A percentile compares a stretch with the other conserved stretches of the same genome.
These are phyloP conservation scores for Geranium rotundifolium DNA, from an alignment of 345 rosid genomes.

Conservation along the genomic window DNA sequence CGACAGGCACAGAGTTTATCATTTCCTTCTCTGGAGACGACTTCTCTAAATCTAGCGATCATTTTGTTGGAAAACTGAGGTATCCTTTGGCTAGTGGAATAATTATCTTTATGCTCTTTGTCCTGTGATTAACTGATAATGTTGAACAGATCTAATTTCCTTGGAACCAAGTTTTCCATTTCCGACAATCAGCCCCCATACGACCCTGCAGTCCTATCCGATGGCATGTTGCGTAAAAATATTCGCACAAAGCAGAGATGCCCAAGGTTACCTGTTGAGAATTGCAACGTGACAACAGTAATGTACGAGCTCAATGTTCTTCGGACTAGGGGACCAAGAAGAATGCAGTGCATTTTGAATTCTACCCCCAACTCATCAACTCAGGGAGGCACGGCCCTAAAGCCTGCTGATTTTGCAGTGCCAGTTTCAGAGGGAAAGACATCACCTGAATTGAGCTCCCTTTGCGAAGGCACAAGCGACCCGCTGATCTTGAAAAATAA, in stretches of 20 bases:
- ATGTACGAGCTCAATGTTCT: constrained; percentile 73
- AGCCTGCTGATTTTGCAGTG: constrained; percentile 32
- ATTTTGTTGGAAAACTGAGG: constrained; percentile 69
- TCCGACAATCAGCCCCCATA: constrained; percentile 48
- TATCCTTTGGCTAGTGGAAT: constrained; percentile 10
- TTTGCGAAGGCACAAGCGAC: constrained; percentile 8
- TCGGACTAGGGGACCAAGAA: constrained; percentile 84
- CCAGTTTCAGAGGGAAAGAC: constrained; percentile 28
- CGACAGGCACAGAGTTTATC: constrained; percentile 55
- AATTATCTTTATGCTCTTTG: constrained; percentile 5
- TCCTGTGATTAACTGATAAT: constrained; percentile 9
- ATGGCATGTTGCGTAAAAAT: constrained; percentile 18
- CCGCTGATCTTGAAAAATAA: constrained; percentile 69
- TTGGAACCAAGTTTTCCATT: constrained; percentile 81
- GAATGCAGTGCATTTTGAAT: constrained; percentile 67
- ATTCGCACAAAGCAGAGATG: constrained; percentile 32
- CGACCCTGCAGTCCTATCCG: constrained; percentile 20
- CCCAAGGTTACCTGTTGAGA: constrained; percentile 25
- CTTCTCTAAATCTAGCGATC: constrained; percentile 51
- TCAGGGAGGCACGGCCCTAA: constrained; percentile 50
- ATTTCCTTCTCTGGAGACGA: constrained; percentile 56
- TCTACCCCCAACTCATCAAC: constrained; percentile 50
- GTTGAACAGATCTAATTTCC: constrained; percentile 70
- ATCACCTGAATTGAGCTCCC: constrained; percentile 26
- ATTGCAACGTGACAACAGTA: constrained; percentile 38